Percentiles rank a stretch among this genome's conserved stretches.
Conservation (phyloP, 208 protist genomes). For the Leptomonas seymouri region DNA sequence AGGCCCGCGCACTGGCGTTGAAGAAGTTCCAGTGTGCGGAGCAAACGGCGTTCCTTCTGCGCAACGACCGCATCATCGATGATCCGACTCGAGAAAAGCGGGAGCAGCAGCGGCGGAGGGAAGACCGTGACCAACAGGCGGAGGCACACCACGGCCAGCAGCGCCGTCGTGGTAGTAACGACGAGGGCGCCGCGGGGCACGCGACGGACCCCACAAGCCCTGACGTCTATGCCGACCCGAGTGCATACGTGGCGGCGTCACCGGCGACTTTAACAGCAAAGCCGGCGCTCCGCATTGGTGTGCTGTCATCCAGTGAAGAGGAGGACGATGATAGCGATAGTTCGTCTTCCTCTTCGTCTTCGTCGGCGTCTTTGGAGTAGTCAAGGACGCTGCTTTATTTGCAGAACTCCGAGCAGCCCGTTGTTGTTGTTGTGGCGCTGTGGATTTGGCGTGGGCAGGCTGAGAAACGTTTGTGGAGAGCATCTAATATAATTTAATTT, state of each 20-base stretch:
- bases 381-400: conserved; percentile 3
- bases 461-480: too few relatives aligned
- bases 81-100: conserved; percentile 38
- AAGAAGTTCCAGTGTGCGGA: conserved; percentile 82
- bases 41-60: conserved; percentile 72
- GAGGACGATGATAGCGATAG: conserved; percentile 37
- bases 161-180: conserved; percentile 10
- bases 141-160: conserved; percentile 4
- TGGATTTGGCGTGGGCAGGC: too few relatives aligned
- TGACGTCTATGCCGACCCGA: conserved; percentile 19
- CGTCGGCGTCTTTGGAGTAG: conserved; percentile 2
- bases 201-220: conserved; percentile 11
- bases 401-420: too few relatives aligned
- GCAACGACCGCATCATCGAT: conserved; percentile 91
- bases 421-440: too few relatives aligned
- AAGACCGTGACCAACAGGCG: conserved; percentile 1
- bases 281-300: conserved; percentile 46
- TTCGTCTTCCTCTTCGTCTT: conserved; percentile 9
- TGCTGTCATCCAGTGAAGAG: conserved; percentile 67
- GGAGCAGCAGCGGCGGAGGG: conserved; percentile 15
- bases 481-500: too few relatives aligned
- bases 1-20: conserved; percentile 75
- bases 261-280: neutral
- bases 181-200: neutral
- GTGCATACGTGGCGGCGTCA: conserved; percentile 1